These are phyloP conservation scores for Geotrichum klebahnii DNA, from an alignment of 1,139 yeast genomes.

Conservation along the genomic window DNA sequence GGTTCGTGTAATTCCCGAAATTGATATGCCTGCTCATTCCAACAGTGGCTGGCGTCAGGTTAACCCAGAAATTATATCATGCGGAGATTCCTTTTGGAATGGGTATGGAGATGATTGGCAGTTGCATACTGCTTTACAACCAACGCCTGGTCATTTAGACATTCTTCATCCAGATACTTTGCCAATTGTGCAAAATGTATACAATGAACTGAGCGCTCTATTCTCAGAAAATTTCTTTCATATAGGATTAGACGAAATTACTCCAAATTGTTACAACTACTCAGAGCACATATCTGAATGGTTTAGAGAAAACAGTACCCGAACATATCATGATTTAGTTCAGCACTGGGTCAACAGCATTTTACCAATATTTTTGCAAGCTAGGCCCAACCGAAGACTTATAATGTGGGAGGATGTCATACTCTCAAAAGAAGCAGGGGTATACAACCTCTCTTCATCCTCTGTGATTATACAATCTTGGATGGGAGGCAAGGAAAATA, in stretches of 20 bases:
- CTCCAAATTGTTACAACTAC: conserved; percentile 42
- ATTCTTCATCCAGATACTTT: conserved; percentile 42
- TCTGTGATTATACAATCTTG: conserved; percentile 45
- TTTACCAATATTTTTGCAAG: conserved; percentile 40
- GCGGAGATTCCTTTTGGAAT: conserved; percentile 42
- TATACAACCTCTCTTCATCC: conserved; percentile 7
- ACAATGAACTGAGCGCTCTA: conserved; percentile 40
- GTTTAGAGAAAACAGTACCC: conserved; percentile 35
- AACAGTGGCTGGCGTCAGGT: conserved; percentile 46
- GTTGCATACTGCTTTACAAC: conserved; percentile 43
- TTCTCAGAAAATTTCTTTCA: conserved; percentile 46
- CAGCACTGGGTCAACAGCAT: conserved; percentile 45
- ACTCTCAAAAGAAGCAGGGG: conserved; percentile 30
- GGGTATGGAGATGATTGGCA: conserved; percentile 33
- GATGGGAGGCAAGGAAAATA: conserved; percentile 37
- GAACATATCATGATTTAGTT: conserved; percentile 39
- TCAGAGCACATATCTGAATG: conserved; percentile 39
- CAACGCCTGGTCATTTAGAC: conserved; percentile 49
- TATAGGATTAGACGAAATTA: conserved; percentile 48
- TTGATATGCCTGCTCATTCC: conserved; percentile 51
- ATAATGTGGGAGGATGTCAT: conserved; percentile 52
- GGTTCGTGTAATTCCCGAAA: conserved; percentile 47
- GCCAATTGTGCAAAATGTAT: conserved; percentile 41
- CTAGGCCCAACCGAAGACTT: conserved; percentile 34
- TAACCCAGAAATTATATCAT: conserved; percentile 41